A percentile compares a stretch with the other conserved stretches of the same genome.
Conservation (phyloP, 208 protist genomes). For the Trypanosoma mega region DNA sequence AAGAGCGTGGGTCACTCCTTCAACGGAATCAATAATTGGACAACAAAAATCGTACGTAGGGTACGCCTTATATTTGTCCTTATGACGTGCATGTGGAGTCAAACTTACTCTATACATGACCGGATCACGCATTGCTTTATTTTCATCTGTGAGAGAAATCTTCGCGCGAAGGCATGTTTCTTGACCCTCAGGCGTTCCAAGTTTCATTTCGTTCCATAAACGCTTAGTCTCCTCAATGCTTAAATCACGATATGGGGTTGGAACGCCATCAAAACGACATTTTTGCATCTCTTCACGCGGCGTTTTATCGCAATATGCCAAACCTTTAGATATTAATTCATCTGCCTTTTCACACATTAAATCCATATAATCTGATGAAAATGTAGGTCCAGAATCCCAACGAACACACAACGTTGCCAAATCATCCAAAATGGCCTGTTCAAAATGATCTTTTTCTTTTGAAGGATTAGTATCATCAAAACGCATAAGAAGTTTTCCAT, state of each 20-base stretch:
- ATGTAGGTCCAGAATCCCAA: conserved; percentile 85
- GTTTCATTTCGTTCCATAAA: conserved; percentile 96
- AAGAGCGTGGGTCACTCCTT: conserved; percentile 99
- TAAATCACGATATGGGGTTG: conserved; percentile 86
- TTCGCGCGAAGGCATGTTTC: conserved; percentile 96
- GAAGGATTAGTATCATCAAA: conserved; percentile 99
- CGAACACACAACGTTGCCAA: conserved; percentile 90
- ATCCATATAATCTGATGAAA: conserved; percentile 98
- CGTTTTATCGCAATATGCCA: conserved; percentile 98
- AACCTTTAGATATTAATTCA: conserved; percentile 87
- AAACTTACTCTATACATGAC: conserved; percentile 96
- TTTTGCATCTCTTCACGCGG: conserved; percentile 94
- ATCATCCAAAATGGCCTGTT: conserved; percentile 96
- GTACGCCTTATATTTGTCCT: conserved; percentile 93
- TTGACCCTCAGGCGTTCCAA: conserved; percentile 80
- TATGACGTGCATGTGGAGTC: conserved; percentile 91
- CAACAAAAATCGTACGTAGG: conserved; percentile 99
- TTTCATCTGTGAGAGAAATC: conserved; percentile 94
- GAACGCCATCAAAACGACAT: conserved; percentile 89
- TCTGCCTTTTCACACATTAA: conserved; percentile 90
- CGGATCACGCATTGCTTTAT: conserved; percentile 97
- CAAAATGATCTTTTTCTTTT: conserved; percentile 97
- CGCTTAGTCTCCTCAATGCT: conserved; percentile 95
- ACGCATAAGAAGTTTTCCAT: conserved; percentile 97
- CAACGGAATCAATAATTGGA: conserved; percentile 98